Percentiles rank a stretch among this genome's conserved stretches.
Evolutionary conservation across 768 basidiomycete species (phyloP).

Genomic region (Dioszegia crocea): DNA sequence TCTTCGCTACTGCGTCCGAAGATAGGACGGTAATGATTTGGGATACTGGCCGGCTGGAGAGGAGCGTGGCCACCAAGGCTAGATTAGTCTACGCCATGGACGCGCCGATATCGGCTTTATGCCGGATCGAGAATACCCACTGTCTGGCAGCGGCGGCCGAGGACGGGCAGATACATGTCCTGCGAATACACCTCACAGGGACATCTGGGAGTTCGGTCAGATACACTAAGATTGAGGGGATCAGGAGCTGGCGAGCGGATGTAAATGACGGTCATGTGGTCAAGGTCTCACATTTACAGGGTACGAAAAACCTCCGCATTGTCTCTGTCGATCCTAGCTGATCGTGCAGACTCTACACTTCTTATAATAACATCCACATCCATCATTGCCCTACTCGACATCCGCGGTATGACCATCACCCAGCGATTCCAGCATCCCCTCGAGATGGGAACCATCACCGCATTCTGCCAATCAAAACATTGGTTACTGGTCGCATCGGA

Average conservation of each 20-base stretch:
- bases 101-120: conserved; percentile 64
- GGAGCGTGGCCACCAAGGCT: conserved; percentile 81
- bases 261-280: conserved; percentile 24
- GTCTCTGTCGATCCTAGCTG: conserved; percentile 7
- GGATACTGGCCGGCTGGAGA: conserved; percentile 76
- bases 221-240: conserved; percentile 39
- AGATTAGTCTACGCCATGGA: conserved; percentile 56
- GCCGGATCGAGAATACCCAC: conserved; percentile 65
- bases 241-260: conserved; percentile 28
- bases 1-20: conserved; percentile 59
- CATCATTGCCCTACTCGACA: conserved; percentile 67
- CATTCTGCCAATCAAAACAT: conserved; percentile 71
- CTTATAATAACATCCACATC: conserved; percentile 82
- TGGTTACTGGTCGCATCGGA: conserved; percentile 90
- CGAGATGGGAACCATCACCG: conserved; percentile 79
- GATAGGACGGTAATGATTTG: conserved; percentile 53
- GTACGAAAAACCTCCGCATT: conserved; percentile 19
- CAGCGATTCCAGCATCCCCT: conserved; percentile 78
- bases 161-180: conserved; percentile 41
- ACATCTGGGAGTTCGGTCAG: conserved; percentile 22
- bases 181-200: conserved; percentile 35
- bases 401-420: conserved; percentile 74
- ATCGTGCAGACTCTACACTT: conserved; percentile 70
- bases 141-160: conserved; percentile 37
- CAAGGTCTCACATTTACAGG: conserved; percentile 27